These are phyloP conservation scores for Aspergillus sp. DNA, from an alignment of 2,329 filamentous ascomycete species.

Conservation along the genomic window DNA sequence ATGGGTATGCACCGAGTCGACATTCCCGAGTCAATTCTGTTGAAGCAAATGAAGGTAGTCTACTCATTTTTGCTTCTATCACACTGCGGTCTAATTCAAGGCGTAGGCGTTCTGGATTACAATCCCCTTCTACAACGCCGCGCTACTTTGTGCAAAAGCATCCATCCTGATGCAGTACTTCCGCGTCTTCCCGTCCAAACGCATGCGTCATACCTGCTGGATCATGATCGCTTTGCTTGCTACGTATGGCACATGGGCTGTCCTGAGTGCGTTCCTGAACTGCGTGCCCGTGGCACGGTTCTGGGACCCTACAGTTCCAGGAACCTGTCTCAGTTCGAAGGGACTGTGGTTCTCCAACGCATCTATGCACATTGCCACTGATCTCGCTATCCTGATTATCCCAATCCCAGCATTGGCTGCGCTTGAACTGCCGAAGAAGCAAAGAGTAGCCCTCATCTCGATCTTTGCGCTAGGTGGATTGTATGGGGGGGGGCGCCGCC, in stretches of 20 bases:
- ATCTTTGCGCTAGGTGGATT: constrained; percentile 45
- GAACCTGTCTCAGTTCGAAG: constrained; percentile 40
- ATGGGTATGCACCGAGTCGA: constrained; percentile 36
- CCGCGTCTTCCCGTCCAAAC: constrained; percentile 42
- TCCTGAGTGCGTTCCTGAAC: constrained; percentile 37
- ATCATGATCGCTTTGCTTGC: constrained; percentile 37
- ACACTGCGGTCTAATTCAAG: constrained; percentile 9
- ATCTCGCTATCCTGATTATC: constrained; percentile 45
- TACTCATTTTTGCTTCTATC: background rate
- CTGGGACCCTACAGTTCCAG: constrained; percentile 29
- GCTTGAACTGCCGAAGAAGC: constrained; percentile 43
- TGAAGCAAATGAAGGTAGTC: constrained; percentile 35
- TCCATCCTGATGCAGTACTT: constrained; percentile 53
- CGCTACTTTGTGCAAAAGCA: constrained; percentile 44
- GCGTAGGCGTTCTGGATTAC: constrained; percentile 36
- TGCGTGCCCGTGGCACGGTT: constrained; percentile 39
- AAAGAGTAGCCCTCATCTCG: constrained; percentile 42
- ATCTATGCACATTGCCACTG: constrained; percentile 45
- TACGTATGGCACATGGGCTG: constrained; percentile 36
- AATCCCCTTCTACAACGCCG: constrained; percentile 39
- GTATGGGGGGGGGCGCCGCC: no score
- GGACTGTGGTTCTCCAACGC: constrained; percentile 48
- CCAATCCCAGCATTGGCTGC: constrained; percentile 45
- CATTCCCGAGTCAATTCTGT: constrained; percentile 29
- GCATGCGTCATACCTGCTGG: constrained; percentile 38